Conservation (phyloP, 2,329 filamentous ascomycete genomes). For the Emergomyces africanus region DNA sequence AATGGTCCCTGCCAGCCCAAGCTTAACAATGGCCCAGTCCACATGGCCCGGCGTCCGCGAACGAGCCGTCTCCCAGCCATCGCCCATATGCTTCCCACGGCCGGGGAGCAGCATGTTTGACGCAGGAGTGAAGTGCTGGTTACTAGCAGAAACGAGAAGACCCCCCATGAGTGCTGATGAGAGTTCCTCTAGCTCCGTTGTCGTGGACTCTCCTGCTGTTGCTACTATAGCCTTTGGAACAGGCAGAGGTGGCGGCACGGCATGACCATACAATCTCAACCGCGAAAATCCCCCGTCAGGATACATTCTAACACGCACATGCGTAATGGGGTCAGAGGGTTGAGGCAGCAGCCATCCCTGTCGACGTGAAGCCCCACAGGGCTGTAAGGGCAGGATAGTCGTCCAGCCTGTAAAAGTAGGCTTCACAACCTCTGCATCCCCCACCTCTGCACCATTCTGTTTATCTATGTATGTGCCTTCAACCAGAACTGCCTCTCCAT, state of each 20-base stretch:
- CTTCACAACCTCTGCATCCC: conserved; percentile 19
- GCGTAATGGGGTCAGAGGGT: conserved; percentile 25
- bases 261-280: conserved; percentile 30
- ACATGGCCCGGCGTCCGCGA: conserved; percentile 27
- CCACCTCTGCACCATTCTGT: conserved; percentile 8
- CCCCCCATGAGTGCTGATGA: conserved; percentile 30
- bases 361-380: conserved; percentile 30
- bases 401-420: conserved; percentile 25
- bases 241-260: conserved; percentile 21
- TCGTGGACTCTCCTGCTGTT: neutral
- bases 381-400: conserved; percentile 25
- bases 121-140: conserved; percentile 31
- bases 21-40: conserved; percentile 30
- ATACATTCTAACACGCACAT: conserved; percentile 33
- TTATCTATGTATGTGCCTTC: conserved; percentile 20
- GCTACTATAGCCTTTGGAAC: neutral
- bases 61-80: conserved; percentile 33
- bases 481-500: conserved; percentile 30
- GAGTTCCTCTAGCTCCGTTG: conserved; percentile 23
- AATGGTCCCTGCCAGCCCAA: conserved; percentile 28
- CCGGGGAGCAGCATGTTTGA: conserved; percentile 30
- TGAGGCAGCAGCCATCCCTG: conserved; percentile 28
- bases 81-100: conserved; percentile 33
- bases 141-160: conserved; percentile 26
- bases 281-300: conserved; percentile 35